Percentiles rank a stretch among this genome's conserved stretches.
Conservation (phyloP, 306 rosid genomes). For the Trifolium dubium region DNA sequence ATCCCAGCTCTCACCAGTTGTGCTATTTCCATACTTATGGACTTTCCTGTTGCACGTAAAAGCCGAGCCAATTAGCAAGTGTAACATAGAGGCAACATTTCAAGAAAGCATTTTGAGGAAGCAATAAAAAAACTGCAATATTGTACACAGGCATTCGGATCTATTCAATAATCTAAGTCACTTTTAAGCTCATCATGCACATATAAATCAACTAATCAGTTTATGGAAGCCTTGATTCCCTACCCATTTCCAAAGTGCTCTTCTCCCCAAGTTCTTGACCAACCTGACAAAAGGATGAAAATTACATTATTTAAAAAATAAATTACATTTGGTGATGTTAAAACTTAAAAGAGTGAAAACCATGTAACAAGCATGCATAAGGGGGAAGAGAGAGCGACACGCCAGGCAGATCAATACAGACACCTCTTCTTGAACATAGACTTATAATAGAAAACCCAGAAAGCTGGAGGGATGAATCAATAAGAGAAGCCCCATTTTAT, state of each 20-base stretch:
- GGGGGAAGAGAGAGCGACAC: not conserved
- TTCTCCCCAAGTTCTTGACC: constrained; percentile 99
- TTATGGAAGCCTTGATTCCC: constrained; percentile 24
- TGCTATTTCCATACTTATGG: constrained; percentile 97
- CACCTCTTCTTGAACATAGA: constrained; percentile 22
- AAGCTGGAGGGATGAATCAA: constrained; percentile 5
- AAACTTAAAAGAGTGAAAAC: constrained; percentile 15
- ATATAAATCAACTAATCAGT: constrained; percentile 32
- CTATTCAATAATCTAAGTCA: constrained; percentile 21
- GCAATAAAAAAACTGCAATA: constrained; percentile 16
- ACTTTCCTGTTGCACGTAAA: constrained; percentile 73
- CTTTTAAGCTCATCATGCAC: constrained; percentile 26
- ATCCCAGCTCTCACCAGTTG: constrained; percentile 97
- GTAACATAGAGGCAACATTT: constrained; percentile 21
- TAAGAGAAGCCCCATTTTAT: not conserved
- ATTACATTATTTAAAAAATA: constrained; percentile 4
- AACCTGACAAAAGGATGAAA: constrained; percentile 63
- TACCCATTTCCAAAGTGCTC: constrained; percentile 99
- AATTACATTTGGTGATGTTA: constrained; percentile 26
- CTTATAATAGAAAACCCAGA: constrained; percentile 9
- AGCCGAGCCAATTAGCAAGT: constrained; percentile 26
- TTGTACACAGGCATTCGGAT: constrained; percentile 7
- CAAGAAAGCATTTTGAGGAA: constrained; percentile 8
- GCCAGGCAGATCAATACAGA: constrained; percentile 4
- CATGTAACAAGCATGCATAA: constrained; percentile 11